A percentile compares a stretch with the other conserved stretches of the same genome.
Evolutionary conservation across 1,284 basidiomycete species (phyloP).

Genomic region (Ganoderma sp.): DNA sequence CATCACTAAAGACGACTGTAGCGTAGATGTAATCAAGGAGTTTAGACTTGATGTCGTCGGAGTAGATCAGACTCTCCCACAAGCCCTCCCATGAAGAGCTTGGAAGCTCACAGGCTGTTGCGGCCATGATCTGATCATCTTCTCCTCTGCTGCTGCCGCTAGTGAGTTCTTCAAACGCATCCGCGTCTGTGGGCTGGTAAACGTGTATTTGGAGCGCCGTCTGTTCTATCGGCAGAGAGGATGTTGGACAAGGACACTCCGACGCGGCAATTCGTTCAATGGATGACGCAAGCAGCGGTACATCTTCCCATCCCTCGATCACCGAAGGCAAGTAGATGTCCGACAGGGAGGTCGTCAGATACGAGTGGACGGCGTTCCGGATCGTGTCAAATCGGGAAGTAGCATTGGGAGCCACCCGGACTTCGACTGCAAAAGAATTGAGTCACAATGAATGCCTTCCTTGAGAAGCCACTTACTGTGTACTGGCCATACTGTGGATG

Average conservation of each 20-base stretch:
- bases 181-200: slow-evolving; percentile 78
- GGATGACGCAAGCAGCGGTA: slow-evolving; percentile 71
- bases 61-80: slow-evolving; percentile 91
- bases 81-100: slow-evolving; percentile 85
- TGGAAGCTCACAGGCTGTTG: slow-evolving; percentile 86
- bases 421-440: slow-evolving; percentile 72
- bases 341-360: slow-evolving; percentile 63
- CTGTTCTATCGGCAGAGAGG: slow-evolving; percentile 62
- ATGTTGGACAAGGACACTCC: slow-evolving; percentile 63
- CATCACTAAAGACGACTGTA: slow-evolving; percentile 89
- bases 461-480: slow-evolving; percentile 52
- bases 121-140: slow-evolving; percentile 83
- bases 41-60: slow-evolving; percentile 86
- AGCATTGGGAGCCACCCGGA: slow-evolving; percentile 69
- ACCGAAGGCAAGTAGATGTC: slow-evolving; percentile 69
- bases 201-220: slow-evolving; percentile 81
- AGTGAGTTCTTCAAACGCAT: slow-evolving; percentile 80
- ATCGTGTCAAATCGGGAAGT: slow-evolving; percentile 77
- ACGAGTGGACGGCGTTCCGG: slow-evolving; percentile 64
- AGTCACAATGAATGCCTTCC: background rate
- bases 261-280: slow-evolving; percentile 83
- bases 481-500: slow-evolving; percentile 56
- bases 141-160: slow-evolving; percentile 67
- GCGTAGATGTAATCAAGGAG: slow-evolving; percentile 95
- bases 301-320: slow-evolving; percentile 75